phyloP scores from a whole-genome alignment of 805 yeast species.

The Debaryomyces prosopidis region DNA sequence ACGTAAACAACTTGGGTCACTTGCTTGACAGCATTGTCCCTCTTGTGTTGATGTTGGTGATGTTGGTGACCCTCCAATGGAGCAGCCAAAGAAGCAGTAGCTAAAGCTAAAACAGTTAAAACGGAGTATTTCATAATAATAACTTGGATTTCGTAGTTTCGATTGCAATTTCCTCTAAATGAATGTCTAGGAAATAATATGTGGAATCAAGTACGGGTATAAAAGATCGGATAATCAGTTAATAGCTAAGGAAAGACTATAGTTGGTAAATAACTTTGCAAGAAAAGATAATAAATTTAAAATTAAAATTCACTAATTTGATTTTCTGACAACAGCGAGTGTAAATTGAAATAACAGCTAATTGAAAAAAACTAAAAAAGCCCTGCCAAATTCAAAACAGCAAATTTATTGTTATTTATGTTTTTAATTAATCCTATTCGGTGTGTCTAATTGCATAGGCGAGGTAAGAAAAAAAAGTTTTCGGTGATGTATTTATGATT shows the following conservation, averaged over 20 bases:
- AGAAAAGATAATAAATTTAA: background rate
- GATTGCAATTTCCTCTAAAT: slow-evolving; percentile 2
- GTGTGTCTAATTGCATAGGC: background rate
- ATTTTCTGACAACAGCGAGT: background rate
- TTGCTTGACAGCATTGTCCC: slow-evolving; percentile 30
- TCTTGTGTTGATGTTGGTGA: slow-evolving; percentile 37
- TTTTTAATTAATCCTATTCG: background rate
- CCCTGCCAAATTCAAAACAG: background rate
- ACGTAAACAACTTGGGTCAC: slow-evolving; percentile 35
- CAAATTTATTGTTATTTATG: slow-evolving; percentile 1
- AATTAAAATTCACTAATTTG: background rate
- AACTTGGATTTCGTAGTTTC: background rate
- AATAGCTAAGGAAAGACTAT: slow-evolving; percentile 12
- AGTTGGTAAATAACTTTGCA: slow-evolving; percentile 8
- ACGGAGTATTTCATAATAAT: slow-evolving; percentile 28
- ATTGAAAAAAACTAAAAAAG: background rate
- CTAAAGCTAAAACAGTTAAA: slow-evolving; percentile 23
- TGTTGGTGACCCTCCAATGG: slow-evolving; percentile 37
- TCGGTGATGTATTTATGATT: background rate
- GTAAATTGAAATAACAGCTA: too few relatives aligned
- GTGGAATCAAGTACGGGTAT: background rate
- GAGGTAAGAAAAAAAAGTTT: background rate
- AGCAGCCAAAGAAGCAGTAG: slow-evolving; percentile 30
- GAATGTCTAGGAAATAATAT: background rate
- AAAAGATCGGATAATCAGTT: background rate